A percentile compares a stretch with the other conserved stretches of the same genome.
Conservation (phyloP, 2,329 filamentous ascomycete genomes). For the Pseudogymnoascus sp. region DNA sequence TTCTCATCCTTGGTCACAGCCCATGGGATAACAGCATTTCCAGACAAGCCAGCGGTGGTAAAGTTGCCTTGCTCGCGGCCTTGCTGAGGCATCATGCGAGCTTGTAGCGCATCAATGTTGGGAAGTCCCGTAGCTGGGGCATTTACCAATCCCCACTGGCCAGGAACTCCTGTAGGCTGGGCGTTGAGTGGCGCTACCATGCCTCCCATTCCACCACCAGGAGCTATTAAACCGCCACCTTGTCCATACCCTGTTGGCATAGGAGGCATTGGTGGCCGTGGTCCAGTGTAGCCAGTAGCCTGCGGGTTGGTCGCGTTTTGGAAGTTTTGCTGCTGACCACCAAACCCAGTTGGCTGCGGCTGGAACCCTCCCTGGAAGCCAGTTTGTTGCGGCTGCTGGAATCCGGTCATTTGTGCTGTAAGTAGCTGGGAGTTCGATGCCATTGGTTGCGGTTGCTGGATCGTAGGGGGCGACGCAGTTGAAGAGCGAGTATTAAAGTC, state of each 20-base stretch:
- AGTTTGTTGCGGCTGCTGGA: conserved; percentile 47
- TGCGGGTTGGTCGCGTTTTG: conserved; percentile 61
- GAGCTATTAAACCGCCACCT: conserved; percentile 50
- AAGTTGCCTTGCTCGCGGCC: conserved; percentile 78
- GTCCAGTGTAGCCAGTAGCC: conserved; percentile 72
- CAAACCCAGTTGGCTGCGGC: conserved; percentile 46
- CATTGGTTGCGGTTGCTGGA: conserved; percentile 68
- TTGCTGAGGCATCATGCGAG: conserved; percentile 94
- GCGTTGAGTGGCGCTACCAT: conserved; percentile 62
- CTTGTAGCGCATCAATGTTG: conserved; percentile 86
- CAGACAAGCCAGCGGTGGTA: conserved; percentile 78
- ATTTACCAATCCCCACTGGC: conserved; percentile 98
- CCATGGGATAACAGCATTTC: conserved; percentile 95
- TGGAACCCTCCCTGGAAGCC: conserved; percentile 37
- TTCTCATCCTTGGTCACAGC: conserved; percentile 98
- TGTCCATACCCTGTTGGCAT: conserved; percentile 68
- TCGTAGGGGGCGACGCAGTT: conserved; percentile 43
- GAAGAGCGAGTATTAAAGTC: conserved; percentile 56
- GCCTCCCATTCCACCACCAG: conserved; percentile 52
- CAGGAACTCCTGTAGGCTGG: conserved; percentile 88
- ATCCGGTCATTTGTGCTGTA: conserved; percentile 62
- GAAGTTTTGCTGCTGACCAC: conserved; percentile 60
- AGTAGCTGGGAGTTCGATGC: conserved; percentile 62
- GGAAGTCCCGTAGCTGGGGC: conserved; percentile 81
- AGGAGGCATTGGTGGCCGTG: conserved; percentile 69